Base-by-base conservation (phyloP, 169 alveolate genomes). In the Eimeria maxima region DNA sequence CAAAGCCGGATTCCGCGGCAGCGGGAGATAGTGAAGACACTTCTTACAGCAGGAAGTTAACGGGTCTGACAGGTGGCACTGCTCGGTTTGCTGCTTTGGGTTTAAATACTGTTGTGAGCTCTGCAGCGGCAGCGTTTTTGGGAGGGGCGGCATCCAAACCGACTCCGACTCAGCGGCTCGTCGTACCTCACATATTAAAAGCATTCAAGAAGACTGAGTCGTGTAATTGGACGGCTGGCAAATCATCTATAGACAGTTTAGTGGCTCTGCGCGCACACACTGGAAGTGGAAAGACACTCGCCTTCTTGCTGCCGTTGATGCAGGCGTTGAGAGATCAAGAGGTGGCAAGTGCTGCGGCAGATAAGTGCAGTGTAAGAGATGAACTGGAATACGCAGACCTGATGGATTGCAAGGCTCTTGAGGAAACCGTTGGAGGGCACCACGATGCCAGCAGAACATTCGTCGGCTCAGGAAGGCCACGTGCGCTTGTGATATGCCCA, bases 231-330 rank as follows among this genome's bases (percentile, higher is more conserved):
- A 38, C 53, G 44, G 83, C 83, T 27, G 94, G 42, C n/a, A 42
- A 42, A 69, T 33, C 87, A n/a, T 29, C 71, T 63, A 74, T 47
- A 6, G 87, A 69, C 67, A 18, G 96, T 45, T 69, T 76, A 74
- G 89, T 87, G 81, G 78, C 93, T 20, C 13, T 95, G 57, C 92
- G 80, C 38, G 80, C 96, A 14, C 98, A 98, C 96, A 98, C 99
- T 33, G 99, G 99, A 0, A 96, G 98, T 74, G 99, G 99, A 14
- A 98, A 98, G 96, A 98, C 99, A 29, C 96, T 98, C 47, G 98
- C 98, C 24, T 98, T 97, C 95, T 92, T 97, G 63, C 97, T 98
- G 83, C 99, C 99, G 42, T 95, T 98, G 13, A 90, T 98, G 69
- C 95, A 95, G 57, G 78, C 44, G 29, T 73, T 95, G 55, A 18